These are phyloP conservation scores for Brassica rapa DNA, from an alignment of 345 rosid species.

Conservation along the genomic window DNA sequence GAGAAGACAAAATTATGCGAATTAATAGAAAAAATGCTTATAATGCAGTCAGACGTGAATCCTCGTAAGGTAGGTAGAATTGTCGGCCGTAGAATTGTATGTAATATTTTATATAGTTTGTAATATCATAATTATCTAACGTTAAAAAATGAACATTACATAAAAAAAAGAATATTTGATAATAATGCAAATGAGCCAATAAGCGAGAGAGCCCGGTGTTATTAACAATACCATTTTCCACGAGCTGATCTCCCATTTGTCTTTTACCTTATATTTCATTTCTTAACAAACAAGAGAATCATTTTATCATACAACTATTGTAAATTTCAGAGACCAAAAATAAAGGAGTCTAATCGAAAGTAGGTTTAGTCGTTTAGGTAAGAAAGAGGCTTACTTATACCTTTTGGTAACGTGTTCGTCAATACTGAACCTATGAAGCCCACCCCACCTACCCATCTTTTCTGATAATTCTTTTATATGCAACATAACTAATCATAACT, in stretches of 20 bases:
- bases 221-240: slow-evolving; percentile 14
- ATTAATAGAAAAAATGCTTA: no score
- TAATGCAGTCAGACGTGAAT: no score
- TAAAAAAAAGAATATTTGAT: not conserved
- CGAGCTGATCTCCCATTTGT: not conserved
- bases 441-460: slow-evolving; percentile 26
- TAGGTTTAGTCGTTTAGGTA: slow-evolving; percentile 36
- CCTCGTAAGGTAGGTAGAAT: no score
- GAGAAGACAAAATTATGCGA: no score
- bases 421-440: slow-evolving; percentile 34
- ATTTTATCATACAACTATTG: not conserved
- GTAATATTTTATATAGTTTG: no score
- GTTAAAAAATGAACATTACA: not conserved
- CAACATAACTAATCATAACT: not conserved
- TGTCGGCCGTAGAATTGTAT: no score
- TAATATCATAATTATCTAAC: no score
- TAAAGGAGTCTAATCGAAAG: slow-evolving; percentile 21
- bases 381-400: slow-evolving; percentile 28
- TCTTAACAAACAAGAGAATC: not conserved
- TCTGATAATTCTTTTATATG: not conserved
- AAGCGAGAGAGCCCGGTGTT: slow-evolving; percentile 19
- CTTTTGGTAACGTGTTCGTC: slow-evolving; percentile 35
- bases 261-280: not conserved
- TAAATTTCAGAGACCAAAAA: not conserved
- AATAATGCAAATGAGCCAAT: not conserved